Evolutionary conservation across 2,329 filamentous ascomycete species (phyloP).

Genomic region (Trichothecium roseum): DNA sequence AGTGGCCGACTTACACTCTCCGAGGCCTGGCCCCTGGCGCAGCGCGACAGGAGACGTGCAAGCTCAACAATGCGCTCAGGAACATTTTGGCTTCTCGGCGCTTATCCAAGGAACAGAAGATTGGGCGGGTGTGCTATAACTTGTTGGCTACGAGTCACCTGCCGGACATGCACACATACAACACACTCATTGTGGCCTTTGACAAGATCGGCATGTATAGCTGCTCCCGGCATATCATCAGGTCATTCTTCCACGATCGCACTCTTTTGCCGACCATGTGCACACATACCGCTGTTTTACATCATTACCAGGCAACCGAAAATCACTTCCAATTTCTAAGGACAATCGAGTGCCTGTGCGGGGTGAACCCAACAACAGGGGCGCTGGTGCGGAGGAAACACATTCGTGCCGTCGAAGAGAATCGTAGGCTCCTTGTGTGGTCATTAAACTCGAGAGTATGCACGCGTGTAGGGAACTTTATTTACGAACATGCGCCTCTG

Average conservation of each 20-base stretch:
- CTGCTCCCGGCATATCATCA: conserved; percentile 37
- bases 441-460: conserved; percentile 13
- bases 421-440: conserved; percentile 17
- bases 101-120: conserved; percentile 19
- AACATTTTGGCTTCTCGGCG: conserved; percentile 13
- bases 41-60: conserved; percentile 13
- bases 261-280: conserved; percentile 35
- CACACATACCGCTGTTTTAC: conserved; percentile 37
- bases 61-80: conserved; percentile 19
- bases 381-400: conserved; percentile 25
- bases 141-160: conserved; percentile 50
- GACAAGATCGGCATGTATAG: conserved; percentile 35
- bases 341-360: conserved; percentile 34
- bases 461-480: conserved; percentile 19
- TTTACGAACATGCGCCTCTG: conserved; percentile 29
- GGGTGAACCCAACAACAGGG: conserved; percentile 26
- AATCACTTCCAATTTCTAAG: conserved; percentile 32
- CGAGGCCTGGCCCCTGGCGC: conserved; percentile 14
- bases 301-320: conserved; percentile 34
- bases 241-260: conserved; percentile 35
- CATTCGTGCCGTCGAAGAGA: conserved; percentile 17
- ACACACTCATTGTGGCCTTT: conserved; percentile 59
- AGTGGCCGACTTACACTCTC: conserved; percentile 13
- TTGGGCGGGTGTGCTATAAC: conserved; percentile 48
- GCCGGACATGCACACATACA: conserved; percentile 60